These are phyloP conservation scores for Dentipellis fragilis DNA, from an alignment of 768 basidiomycete genomes.

Conservation along the genomic window DNA sequence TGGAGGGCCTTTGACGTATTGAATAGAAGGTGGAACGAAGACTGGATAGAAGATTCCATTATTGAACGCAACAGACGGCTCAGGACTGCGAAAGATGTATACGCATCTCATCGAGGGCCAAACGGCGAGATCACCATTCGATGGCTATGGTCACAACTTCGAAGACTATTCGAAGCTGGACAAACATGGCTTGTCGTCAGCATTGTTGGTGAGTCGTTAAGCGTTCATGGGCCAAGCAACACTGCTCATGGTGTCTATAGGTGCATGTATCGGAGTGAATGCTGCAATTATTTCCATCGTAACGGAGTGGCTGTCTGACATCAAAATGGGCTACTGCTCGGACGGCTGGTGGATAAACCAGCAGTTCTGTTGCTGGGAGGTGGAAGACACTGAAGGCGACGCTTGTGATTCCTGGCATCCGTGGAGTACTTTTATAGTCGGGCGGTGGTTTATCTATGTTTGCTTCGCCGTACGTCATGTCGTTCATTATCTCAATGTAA, in stretches of 20 bases:
- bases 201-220: conserved; percentile 62
- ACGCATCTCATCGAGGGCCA: conserved; percentile 33
- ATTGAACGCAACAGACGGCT: conserved; percentile 77
- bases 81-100: conserved; percentile 41
- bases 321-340: conserved; percentile 94
- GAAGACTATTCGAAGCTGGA: conserved; percentile 52
- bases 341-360: conserved; percentile 99
- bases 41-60: conserved; percentile 96
- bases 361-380: conserved; percentile 98
- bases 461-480: conserved; percentile 66
- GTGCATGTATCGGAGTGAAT: conserved; percentile 78
- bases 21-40: conserved; percentile 30
- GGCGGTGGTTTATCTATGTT: conserved; percentile 81
- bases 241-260: neutral
- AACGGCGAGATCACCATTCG: conserved; percentile 39
- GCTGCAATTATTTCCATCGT: conserved; percentile 93
- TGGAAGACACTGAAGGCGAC: conserved; percentile 69
- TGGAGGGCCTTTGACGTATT: neutral
- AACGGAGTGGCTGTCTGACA: conserved; percentile 95
- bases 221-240: neutral
- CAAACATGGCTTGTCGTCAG: conserved; percentile 92
- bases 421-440: conserved; percentile 67
- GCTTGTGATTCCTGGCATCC: conserved; percentile 87
- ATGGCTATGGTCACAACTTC: conserved; percentile 54
- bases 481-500: neutral